Base-by-base conservation (phyloP, 1,139 yeast genomes). In the Protomyces gravidus region DNA sequence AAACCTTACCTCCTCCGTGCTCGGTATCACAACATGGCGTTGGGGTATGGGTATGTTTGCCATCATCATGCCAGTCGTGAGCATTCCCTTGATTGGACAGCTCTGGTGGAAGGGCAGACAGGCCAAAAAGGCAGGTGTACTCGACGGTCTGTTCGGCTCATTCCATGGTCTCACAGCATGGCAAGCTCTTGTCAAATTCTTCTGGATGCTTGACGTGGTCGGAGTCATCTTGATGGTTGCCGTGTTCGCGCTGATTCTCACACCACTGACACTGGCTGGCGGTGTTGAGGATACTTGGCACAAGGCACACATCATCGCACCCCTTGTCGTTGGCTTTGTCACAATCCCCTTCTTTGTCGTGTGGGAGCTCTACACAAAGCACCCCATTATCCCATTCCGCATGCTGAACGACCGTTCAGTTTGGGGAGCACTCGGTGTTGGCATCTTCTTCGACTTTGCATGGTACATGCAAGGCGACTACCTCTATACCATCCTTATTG, bases 31-130 rank as follows among this genome's bases (percentile, higher is more conserved):
- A 27, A 55, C 63, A 2, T 73, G 76, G 75, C 66, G 75, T 59
- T 70, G 73, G 72, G 76, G 72, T 5, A 73, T 69, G 63, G 74
- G 74, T 27, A 62, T 68, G 30, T 74, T 72, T 65, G 69, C 72
- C 15, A 66, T 74, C 36, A 68, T 74, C 36, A 64, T 68, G 61
- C 75, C 76, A 1, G 62, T 72, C 25, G 69, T 70, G 25, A 67
- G 68, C 25, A 45, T 65, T 13, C 76, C 76, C 4, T 62, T 73
- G 27, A 64, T 66, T 27, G 39, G 66, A 15, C 65, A 69, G 17
- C 65, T 72, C 64, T 68, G 66, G 67, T 66, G 52, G 56, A 68
- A 68, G 61, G 68, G 70, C 48, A 59, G 61, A 13, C 67, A 68
- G 59, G 73, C 73, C n/a, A 61, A 64, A 55, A 68, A 64, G 50